phyloP scores from a whole-genome alignment of 495 filamentous ascomycete species.

The Xylaria longipes region DNA sequence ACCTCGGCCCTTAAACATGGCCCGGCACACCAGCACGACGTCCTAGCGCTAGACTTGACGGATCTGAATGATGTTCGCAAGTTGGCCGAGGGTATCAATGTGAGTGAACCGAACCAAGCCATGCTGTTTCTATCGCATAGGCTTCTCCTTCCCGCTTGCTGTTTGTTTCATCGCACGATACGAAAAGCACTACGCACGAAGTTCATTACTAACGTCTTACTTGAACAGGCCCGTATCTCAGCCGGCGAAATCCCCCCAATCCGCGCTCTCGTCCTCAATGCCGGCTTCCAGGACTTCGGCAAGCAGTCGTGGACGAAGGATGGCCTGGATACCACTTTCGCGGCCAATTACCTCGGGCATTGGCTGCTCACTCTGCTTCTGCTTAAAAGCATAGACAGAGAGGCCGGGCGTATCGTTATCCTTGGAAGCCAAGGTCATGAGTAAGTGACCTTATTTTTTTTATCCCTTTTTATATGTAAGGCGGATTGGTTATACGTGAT shows the following conservation, averaged over 20 bases:
- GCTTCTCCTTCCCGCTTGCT: too few species aligned
- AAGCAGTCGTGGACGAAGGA: constrained; percentile 40
- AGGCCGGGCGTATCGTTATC: constrained; percentile 46
- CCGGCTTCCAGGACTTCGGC: constrained; percentile 41
- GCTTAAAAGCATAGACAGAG: constrained; percentile 44
- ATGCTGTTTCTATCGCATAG: too few species aligned
- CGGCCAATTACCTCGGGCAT: constrained; percentile 50
- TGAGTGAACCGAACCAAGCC: constrained; percentile 9
- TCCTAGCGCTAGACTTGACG: constrained; percentile 29
- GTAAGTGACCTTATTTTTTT: constrained; percentile 30
- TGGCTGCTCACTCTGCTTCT: constrained; percentile 48
- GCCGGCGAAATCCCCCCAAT: constrained; percentile 44
- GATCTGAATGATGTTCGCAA: constrained; percentile 24
- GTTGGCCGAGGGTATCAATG: constrained; percentile 28
- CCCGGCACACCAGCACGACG: constrained; percentile 25
- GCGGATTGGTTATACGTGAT: background rate
- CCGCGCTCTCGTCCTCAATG: constrained; percentile 50
- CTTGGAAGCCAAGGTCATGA: constrained; percentile 48
- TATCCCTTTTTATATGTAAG: background rate
- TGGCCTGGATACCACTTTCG: constrained; percentile 44
- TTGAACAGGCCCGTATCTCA: constrained; percentile 34
- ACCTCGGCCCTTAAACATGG: constrained; percentile 36
- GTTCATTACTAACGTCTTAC: constrained; percentile 45
- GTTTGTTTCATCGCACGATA: constrained; percentile 16
- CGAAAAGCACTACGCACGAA: constrained; percentile 40